Base-by-base conservation (phyloP, 2,329 filamentous ascomycete species). In the Scytalidium sp. region DNA sequence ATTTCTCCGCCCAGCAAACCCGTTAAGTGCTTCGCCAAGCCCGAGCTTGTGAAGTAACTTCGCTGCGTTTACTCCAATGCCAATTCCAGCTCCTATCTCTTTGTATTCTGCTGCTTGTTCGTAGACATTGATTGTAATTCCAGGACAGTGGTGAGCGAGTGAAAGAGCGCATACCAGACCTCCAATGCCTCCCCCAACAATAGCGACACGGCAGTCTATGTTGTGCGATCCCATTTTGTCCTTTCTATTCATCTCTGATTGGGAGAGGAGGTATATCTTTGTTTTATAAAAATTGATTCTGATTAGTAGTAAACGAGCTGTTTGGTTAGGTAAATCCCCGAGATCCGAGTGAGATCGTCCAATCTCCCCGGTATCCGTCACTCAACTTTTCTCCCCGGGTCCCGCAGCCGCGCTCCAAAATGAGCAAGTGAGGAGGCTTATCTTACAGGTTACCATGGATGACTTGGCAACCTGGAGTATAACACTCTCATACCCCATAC, bases 161-260 rank as follows among this genome's bases (percentile, higher is more conserved):
- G 72, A 76, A 41, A 78, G 70, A 22, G 77, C 77, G 9, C 83
- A 71, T 9, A 67, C 67, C 19, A 83, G 68, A 19, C 81, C 81
- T 22, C 74, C 74, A 53, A 84, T 81, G 36, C 55, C 55, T 7
- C 53, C 70, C 20, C 71, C 71, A 21, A 73, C 58, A 21, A 74
- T 70, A 3, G 70, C 71, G 3, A 70, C 54, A 36, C 15, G 32
- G 15, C 15, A 36, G 13, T 36, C 15, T 36, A 36, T n/a, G 32
- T n/a, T 15, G 13, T 36, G 13, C 5, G 32, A 36, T 15, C 32
- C 32, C 32, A 36, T 36, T n/a, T 10, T 36, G n/a, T n/a, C n/a
- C n/a, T n/a, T n/a, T n/a, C n/a, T n/a, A n/a, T n/a, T n/a, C n/a
- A n/a, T n/a, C n/a, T n/a, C n/a, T 27, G 13, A 10, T 36, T 36